Evolutionary conservation across 169 alveolate species (phyloP).

Genomic region (Cryptosporidium canis): DNA sequence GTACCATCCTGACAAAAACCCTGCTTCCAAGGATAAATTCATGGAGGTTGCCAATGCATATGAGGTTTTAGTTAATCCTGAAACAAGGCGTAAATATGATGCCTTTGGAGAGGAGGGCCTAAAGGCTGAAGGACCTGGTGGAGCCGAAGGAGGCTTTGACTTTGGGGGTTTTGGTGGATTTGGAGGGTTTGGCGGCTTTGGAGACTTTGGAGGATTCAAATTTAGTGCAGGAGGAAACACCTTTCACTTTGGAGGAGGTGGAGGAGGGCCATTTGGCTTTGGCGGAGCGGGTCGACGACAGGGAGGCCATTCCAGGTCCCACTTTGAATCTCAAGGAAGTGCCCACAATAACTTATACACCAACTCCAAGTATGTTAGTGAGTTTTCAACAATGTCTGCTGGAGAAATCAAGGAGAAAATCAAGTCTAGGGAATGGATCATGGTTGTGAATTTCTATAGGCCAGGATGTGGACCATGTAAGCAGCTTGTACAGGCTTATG

Average conservation of each 20-base stretch:
- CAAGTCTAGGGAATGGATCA: constrained; percentile 62
- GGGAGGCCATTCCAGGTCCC: constrained; percentile 40
- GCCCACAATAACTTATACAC: constrained; percentile 27
- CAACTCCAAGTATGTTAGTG: constrained; percentile 29
- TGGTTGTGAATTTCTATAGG: constrained; percentile 80
- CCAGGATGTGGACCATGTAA: constrained; percentile 83
- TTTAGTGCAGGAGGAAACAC: constrained; percentile 74
- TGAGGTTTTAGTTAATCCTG: constrained; percentile 91
- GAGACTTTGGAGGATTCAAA: constrained; percentile 74
- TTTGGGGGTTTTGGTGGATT: constrained; percentile 83
- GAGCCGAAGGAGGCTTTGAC: constrained; percentile 78
- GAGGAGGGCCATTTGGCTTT: constrained; percentile 4
- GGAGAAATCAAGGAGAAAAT: constrained; percentile 47
- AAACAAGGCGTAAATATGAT: constrained; percentile 90
- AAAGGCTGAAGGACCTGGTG: constrained; percentile 71
- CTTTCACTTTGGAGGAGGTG: constrained; percentile 74
- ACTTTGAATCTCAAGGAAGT: constrained; percentile 48
- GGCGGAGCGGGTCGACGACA: constrained; percentile 74
- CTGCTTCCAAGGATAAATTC: constrained; percentile 88
- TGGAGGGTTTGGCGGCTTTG: constrained; percentile 83
- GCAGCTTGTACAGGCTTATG: constrained; percentile 78
- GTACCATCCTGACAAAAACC: constrained; percentile 92
- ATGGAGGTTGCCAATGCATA: constrained; percentile 91
- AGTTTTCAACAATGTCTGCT: constrained; percentile 35
- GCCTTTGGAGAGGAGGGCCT: constrained; percentile 93